These are phyloP conservation scores for Capsicum rhomboideum DNA, from an alignment of 257 asterid species.

Conservation along the genomic window DNA sequence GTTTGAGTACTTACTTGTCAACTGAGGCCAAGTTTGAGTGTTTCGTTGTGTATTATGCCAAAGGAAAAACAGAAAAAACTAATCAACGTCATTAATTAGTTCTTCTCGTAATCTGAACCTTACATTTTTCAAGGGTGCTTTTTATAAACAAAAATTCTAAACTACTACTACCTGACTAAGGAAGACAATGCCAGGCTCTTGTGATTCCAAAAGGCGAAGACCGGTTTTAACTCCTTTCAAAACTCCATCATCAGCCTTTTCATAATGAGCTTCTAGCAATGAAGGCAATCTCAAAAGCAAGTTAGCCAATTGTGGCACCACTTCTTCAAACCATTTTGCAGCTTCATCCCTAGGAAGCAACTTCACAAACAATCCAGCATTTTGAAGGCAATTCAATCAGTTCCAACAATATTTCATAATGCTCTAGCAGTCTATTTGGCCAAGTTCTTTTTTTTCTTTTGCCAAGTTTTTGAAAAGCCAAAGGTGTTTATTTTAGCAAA, in stretches of 20 bases:
- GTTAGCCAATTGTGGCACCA: conserved; percentile 60
- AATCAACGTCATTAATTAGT: background rate
- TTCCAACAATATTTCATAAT: background rate
- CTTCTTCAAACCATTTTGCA: conserved; percentile 52
- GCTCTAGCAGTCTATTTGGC: background rate
- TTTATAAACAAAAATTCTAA: background rate
- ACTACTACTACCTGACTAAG: conserved; percentile 65
- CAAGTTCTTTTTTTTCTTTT: background rate
- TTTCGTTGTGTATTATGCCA: too few species aligned
- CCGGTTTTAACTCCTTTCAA: conserved; percentile 34
- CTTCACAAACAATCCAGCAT: conserved; percentile 23
- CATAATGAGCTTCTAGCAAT: conserved; percentile 68
- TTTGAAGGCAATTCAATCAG: background rate
- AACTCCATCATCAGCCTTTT: conserved; percentile 18
- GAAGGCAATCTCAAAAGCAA: conserved; percentile 63
- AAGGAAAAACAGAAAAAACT: background rate
- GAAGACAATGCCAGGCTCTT: conserved; percentile 57
- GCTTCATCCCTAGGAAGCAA: conserved; percentile 55
- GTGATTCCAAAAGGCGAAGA: conserved; percentile 63
- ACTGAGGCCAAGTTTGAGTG: too few species aligned
- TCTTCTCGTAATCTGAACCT: background rate
- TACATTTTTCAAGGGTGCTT: background rate
- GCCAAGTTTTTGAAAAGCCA: too few species aligned
- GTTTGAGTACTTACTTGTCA: too few species aligned
- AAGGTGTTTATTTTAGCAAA: background rate